Evolutionary conservation across 2,329 filamentous ascomycete genomes (phyloP).

Genomic region (Daldinia sp.): DNA sequence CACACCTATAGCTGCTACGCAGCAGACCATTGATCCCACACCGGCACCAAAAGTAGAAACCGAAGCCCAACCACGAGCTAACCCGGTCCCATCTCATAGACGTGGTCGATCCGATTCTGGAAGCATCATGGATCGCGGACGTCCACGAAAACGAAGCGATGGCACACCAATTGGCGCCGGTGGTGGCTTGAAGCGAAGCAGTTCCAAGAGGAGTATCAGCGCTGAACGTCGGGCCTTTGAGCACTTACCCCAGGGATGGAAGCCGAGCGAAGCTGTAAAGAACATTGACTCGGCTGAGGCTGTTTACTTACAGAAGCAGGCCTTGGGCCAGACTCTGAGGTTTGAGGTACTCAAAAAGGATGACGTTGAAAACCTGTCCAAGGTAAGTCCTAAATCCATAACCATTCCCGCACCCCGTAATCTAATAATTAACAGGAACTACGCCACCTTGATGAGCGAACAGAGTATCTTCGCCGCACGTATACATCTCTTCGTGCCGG

Average conservation of each 20-base stretch:
- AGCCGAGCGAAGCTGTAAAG: constrained; percentile 63
- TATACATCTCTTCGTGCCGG: constrained; percentile 81
- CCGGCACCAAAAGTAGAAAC: constrained; percentile 51
- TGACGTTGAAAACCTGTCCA: constrained; percentile 74
- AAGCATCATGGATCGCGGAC: constrained; percentile 71
- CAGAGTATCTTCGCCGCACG: constrained; percentile 81
- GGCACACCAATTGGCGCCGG: constrained; percentile 52
- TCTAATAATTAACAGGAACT: constrained; percentile 68
- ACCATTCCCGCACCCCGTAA: not conserved
- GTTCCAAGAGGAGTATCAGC: constrained; percentile 61
- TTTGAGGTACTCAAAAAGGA: constrained; percentile 74
- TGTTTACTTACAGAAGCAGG: constrained; percentile 67
- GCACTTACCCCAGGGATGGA: constrained; percentile 69
- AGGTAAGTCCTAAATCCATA: constrained; percentile 57
- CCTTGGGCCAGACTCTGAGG: constrained; percentile 69
- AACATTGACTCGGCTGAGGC: constrained; percentile 64
- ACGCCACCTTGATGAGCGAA: constrained; percentile 79
- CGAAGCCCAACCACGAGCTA: constrained; percentile 44
- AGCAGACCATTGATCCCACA: constrained; percentile 49
- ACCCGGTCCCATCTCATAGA: constrained; percentile 56
- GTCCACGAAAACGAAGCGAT: constrained; percentile 68
- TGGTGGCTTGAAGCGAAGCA: constrained; percentile 54
- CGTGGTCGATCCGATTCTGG: constrained; percentile 69
- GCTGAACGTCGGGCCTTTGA: constrained; percentile 70
- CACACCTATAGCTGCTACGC: constrained; percentile 47